These are phyloP conservation scores for Nakazawaea molendinolei DNA, from an alignment of 805 yeast genomes.

Conservation along the genomic window DNA sequence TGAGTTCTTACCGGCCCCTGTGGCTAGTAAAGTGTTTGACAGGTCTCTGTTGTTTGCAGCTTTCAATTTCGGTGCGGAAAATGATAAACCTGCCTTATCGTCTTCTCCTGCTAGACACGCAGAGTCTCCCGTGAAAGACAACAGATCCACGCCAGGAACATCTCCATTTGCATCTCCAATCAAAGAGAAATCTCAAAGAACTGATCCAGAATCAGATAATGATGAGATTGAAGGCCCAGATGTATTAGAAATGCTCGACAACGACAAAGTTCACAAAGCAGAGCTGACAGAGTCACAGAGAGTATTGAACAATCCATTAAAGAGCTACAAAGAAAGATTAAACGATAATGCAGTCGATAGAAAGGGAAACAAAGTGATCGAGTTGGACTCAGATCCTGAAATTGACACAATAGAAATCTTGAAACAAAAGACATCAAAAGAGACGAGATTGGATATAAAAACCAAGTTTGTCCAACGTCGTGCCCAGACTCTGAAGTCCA, in stretches of 20 bases:
- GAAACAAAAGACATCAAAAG: slow-evolving; percentile 13
- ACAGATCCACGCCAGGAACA: slow-evolving; percentile 15
- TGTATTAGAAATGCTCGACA: slow-evolving; percentile 10
- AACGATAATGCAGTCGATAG: slow-evolving; percentile 12
- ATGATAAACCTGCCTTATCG: no score
- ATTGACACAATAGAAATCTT: slow-evolving; percentile 9
- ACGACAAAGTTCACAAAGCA: slow-evolving; percentile 3
- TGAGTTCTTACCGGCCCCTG: slow-evolving; percentile 4
- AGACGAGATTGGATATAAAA: slow-evolving; percentile 13
- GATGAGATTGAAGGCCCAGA: slow-evolving; percentile 14
- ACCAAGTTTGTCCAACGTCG: slow-evolving; percentile 10
- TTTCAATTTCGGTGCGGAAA: slow-evolving; percentile 5
- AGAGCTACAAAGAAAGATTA: slow-evolving; percentile 7
- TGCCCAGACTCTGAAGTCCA: neutral
- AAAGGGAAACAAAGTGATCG: slow-evolving; percentile 9
- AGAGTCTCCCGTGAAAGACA: slow-evolving; percentile 9
- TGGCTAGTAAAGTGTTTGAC: slow-evolving; percentile 15
- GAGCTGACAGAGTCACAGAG: neutral
- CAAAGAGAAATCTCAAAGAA: neutral
- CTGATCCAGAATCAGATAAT: slow-evolving; percentile 14
- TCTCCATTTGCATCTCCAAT: slow-evolving; percentile 13
- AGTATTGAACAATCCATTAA: slow-evolving; percentile 10
- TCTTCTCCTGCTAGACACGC: neutral
- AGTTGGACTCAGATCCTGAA: slow-evolving; percentile 14
- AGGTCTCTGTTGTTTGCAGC: slow-evolving; percentile 17